Evolutionary conservation across 2,329 filamentous ascomycete species (phyloP).

Genomic region (Calonectria hongkongensis): DNA sequence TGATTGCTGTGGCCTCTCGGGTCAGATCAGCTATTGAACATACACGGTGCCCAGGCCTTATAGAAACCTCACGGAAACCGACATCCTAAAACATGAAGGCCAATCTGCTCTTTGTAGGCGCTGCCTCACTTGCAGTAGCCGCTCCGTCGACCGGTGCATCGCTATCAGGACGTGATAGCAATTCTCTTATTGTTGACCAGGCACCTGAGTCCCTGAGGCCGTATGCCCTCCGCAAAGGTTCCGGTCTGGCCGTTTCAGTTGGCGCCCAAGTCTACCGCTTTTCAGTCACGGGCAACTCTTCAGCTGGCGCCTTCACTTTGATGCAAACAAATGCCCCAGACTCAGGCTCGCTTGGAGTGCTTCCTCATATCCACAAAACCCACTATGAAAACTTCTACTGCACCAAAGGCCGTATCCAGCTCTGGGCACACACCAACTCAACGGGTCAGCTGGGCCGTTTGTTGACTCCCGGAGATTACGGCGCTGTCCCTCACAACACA

Average conservation of each 20-base stretch:
- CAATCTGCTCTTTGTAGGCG: slow-evolving; percentile 2
- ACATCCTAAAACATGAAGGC: not conserved
- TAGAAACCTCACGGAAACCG: not conserved
- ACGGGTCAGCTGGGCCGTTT: not conserved
- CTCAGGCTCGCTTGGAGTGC: not conserved
- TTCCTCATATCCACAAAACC: slow-evolving; percentile 5
- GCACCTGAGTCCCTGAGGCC: not conserved
- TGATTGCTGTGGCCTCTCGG: too few relatives aligned
- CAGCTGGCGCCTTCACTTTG: slow-evolving; percentile 1
- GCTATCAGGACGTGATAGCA: not conserved
- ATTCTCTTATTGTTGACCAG: not conserved
- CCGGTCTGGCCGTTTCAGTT: not conserved
- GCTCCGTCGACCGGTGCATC: not conserved
- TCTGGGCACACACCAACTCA: slow-evolving; percentile 3
- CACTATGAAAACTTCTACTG: slow-evolving; percentile 18
- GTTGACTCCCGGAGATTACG: not conserved
- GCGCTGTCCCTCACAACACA: not conserved
- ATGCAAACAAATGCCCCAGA: slow-evolving; percentile 9
- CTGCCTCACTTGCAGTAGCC: not conserved
- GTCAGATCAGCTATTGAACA: too few relatives aligned
- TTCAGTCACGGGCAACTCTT: slow-evolving; percentile 10
- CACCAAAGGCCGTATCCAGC: slow-evolving; percentile 6
- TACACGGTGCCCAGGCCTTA: too few relatives aligned
- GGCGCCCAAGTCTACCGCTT: not conserved
- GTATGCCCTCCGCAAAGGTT: slow-evolving; percentile 2